These are phyloP conservation scores for Chytriomyces confervae DNA, from an alignment of 192 early-diverging fungal species.

Conservation along the genomic window DNA sequence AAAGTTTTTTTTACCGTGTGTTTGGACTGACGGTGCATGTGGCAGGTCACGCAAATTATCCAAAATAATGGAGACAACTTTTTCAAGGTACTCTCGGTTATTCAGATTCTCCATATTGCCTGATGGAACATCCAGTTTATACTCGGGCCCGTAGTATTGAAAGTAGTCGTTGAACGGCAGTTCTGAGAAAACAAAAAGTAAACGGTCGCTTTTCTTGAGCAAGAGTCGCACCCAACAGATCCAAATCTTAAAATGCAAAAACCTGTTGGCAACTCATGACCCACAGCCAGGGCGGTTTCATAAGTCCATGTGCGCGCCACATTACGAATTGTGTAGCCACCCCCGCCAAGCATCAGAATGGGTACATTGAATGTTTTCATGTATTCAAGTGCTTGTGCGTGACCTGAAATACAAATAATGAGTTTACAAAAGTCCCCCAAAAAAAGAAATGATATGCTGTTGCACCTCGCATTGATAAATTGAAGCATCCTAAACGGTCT, in stretches of 20 bases:
- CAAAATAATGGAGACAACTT: constrained; percentile 75
- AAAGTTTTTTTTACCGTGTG: constrained; percentile 72
- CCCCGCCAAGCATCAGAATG: constrained; percentile 91
- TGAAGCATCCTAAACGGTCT: constrained; percentile 94
- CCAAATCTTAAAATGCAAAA: background rate
- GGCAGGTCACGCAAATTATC: constrained; percentile 88
- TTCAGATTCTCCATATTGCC: constrained; percentile 91
- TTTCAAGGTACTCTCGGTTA: constrained; percentile 78
- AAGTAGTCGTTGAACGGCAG: constrained; percentile 74
- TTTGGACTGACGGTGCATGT: constrained; percentile 93
- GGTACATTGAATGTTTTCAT: constrained; percentile 93
- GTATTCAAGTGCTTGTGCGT: constrained; percentile 89
- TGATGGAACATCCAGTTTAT: constrained; percentile 69
- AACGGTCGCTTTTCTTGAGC: background rate
- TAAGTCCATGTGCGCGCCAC: constrained; percentile 94
- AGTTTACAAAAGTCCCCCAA: constrained; percentile 42
- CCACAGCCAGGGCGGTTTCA: constrained; percentile 85
- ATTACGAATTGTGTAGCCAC: constrained; percentile 92
- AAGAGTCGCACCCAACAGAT: constrained; percentile 5
- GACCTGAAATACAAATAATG: constrained; percentile 60
- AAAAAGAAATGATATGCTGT: constrained; percentile 36
- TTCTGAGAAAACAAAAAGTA: constrained; percentile 30
- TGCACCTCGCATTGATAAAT: constrained; percentile 84
- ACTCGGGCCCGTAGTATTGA: constrained; percentile 67
- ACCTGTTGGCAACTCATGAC: constrained; percentile 70